phyloP scores from a whole-genome alignment of 2,329 filamentous ascomycete species.

The Aureobasidium namibiae region DNA sequence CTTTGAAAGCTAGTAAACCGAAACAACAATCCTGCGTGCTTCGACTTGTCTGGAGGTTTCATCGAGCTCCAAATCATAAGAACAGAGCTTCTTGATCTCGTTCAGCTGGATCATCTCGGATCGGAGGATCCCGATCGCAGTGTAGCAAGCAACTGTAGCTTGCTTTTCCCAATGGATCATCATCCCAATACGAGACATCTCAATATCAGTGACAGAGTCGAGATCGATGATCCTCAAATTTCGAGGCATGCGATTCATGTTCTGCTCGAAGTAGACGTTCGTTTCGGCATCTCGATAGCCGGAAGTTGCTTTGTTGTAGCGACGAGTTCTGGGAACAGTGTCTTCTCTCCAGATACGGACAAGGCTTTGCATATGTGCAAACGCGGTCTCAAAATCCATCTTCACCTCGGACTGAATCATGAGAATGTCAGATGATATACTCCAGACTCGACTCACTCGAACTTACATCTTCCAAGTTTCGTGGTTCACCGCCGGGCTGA shows the following conservation, averaged over 20 bases:
- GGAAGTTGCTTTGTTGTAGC: no score
- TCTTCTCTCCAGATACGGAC: no score
- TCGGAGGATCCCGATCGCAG: background rate
- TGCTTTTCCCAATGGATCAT: background rate
- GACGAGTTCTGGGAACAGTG: no score
- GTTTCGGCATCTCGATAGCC: no score
- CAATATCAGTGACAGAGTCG: background rate
- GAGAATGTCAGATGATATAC: background rate
- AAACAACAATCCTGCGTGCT: no score
- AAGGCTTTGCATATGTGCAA: no score
- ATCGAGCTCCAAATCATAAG: background rate
- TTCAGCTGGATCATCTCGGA: background rate
- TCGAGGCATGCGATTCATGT: no score
- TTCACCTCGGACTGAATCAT: background rate
- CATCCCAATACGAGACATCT: background rate
- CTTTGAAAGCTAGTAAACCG: no score
- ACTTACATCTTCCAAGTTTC: background rate
- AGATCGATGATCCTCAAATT: background rate
- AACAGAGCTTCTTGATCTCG: background rate
- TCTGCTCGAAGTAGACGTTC: background rate
- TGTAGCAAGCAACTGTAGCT: background rate
- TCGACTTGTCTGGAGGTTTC: no score
- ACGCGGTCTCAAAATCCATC: background rate
- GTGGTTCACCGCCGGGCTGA: background rate
- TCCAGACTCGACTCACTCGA: background rate